Evolutionary conservation across 2,329 filamentous ascomycete species (phyloP).

Genomic region (Epichloe sibirici): DNA sequence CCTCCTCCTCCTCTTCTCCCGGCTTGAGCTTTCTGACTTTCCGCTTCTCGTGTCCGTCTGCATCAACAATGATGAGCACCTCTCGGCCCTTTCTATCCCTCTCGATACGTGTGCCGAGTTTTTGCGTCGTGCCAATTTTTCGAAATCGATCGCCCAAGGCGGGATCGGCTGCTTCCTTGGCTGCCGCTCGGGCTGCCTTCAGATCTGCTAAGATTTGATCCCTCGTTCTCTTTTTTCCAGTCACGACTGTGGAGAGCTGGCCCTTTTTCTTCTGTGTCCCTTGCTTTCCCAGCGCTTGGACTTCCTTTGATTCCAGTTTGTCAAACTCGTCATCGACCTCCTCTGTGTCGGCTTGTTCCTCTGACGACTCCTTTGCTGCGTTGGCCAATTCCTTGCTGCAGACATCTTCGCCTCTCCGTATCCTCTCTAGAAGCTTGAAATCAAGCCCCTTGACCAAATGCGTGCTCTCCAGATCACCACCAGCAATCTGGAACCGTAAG

Average conservation of each 20-base stretch:
- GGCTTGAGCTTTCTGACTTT: slow-evolving; percentile 45
- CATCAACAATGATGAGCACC: slow-evolving; percentile 52
- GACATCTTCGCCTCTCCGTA: slow-evolving; percentile 58
- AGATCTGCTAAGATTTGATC: slow-evolving; percentile 57
- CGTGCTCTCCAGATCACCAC: slow-evolving; percentile 67
- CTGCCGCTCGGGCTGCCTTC: slow-evolving; percentile 49
- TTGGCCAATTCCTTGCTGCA: slow-evolving; percentile 22
- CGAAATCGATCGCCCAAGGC: slow-evolving; percentile 48
- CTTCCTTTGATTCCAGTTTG: slow-evolving; percentile 39
- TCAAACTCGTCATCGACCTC: slow-evolving; percentile 56
- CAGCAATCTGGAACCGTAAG: slow-evolving; percentile 63
- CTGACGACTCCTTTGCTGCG: slow-evolving; percentile 19
- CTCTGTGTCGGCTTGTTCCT: slow-evolving; percentile 13
- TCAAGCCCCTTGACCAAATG: slow-evolving; percentile 90
- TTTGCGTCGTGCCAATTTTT: slow-evolving; percentile 47
- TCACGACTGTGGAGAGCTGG: slow-evolving; percentile 41
- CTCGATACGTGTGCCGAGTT: slow-evolving; percentile 46
- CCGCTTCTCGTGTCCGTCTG: slow-evolving; percentile 53
- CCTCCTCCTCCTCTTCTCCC: slow-evolving; percentile 21
- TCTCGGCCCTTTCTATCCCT: slow-evolving; percentile 48
- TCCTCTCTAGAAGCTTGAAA: slow-evolving; percentile 61
- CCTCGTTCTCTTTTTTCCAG: slow-evolving; percentile 49
- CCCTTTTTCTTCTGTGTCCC: slow-evolving; percentile 46
- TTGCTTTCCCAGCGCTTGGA: slow-evolving; percentile 40
- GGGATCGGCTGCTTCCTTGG: slow-evolving; percentile 40